Conservation (phyloP, 2,329 filamentous ascomycete genomes). For the Alternaria solani region DNA sequence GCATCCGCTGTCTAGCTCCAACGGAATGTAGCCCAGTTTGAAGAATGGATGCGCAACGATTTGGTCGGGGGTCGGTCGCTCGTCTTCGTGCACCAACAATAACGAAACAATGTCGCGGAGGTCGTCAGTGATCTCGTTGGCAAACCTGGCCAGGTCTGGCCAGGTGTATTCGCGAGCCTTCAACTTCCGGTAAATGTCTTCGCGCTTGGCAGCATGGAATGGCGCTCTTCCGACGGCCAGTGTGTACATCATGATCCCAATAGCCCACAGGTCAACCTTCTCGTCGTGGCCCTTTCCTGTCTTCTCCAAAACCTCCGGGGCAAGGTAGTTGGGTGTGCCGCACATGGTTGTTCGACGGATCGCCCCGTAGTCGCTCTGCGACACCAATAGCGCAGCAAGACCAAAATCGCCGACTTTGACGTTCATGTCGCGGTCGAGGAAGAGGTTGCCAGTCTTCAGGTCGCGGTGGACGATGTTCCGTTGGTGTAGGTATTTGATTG, state of each 20-base stretch:
- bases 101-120: slow-evolving; percentile 80
- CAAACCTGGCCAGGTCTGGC: slow-evolving; percentile 71
- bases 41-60: slow-evolving; percentile 86
- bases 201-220: slow-evolving; percentile 89
- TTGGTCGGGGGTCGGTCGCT: slow-evolving; percentile 75
- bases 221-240: slow-evolving; percentile 96
- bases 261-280: slow-evolving; percentile 97
- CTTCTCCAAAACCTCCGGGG: slow-evolving; percentile 94
- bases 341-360: slow-evolving; percentile 87
- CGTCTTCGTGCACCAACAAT: slow-evolving; percentile 77
- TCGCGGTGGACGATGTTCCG: slow-evolving; percentile 97
- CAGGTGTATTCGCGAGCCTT: slow-evolving; percentile 79
- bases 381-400: slow-evolving; percentile 87
- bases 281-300: slow-evolving; percentile 94
- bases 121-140: slow-evolving; percentile 76
- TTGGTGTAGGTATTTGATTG: slow-evolving; percentile 96
- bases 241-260: slow-evolving; percentile 98
- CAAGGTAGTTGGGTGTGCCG: slow-evolving; percentile 97
- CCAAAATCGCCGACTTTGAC: slow-evolving; percentile 98
- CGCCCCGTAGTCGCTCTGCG: slow-evolving; percentile 86
- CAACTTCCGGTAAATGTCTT: slow-evolving; percentile 79
- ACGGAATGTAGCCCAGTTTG: slow-evolving; percentile 75
- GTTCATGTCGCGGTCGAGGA: slow-evolving; percentile 93
- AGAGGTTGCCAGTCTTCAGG: slow-evolving; percentile 97
- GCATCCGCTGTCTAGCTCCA: slow-evolving; percentile 56